A percentile compares a stretch with the other conserved stretches of the same genome.
Conservation (phyloP, 2,329 filamentous ascomycete genomes). For the Phialocephala sp. region DNA sequence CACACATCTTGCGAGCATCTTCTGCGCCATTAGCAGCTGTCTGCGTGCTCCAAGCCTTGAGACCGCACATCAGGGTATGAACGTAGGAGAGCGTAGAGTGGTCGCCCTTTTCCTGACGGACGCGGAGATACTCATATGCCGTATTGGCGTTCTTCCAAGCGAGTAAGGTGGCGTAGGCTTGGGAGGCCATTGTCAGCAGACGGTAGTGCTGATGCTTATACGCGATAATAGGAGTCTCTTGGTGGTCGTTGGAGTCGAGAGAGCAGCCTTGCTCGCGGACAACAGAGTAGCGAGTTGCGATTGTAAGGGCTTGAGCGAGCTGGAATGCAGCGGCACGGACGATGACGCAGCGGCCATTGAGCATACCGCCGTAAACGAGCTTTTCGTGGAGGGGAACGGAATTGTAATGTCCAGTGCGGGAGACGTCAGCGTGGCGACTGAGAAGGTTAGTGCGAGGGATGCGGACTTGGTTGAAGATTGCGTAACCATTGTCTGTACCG, state of each 20-base stretch:
- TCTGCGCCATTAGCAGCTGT: constrained; percentile 42
- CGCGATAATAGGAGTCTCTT: constrained; percentile 20
- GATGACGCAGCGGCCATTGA: constrained; percentile 42
- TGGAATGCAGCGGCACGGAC: constrained; percentile 38
- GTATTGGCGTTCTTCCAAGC: constrained; percentile 15
- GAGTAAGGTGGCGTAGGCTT: constrained; percentile 40
- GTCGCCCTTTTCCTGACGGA: constrained; percentile 19
- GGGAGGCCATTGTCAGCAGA: constrained; percentile 38
- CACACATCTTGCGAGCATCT: constrained; percentile 45
- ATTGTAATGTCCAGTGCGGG: constrained; percentile 42
- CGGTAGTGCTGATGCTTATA: constrained; percentile 41
- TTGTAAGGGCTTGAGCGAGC: constrained; percentile 43
- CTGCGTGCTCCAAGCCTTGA: constrained; percentile 41
- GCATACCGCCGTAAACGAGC: constrained; percentile 44
- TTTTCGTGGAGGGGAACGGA: constrained; percentile 41
- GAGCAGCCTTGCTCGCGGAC: constrained; percentile 37
- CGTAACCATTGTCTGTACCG: constrained; percentile 44
- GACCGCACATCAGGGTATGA: constrained; percentile 39
- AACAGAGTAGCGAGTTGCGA: constrained; percentile 44
- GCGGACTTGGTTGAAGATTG: constrained; percentile 43
- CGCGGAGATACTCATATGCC: constrained; percentile 11
- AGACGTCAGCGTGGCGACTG: constrained; percentile 39
- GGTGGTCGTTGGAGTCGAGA: not conserved
- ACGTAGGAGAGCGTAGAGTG: constrained; percentile 31
- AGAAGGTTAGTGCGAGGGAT: constrained; percentile 45